A percentile compares a stretch with the other conserved stretches of the same genome.
These are phyloP conservation scores for Aspergillus sp. DNA, from an alignment of 2,329 filamentous ascomycete species.

Conservation along the genomic window DNA sequence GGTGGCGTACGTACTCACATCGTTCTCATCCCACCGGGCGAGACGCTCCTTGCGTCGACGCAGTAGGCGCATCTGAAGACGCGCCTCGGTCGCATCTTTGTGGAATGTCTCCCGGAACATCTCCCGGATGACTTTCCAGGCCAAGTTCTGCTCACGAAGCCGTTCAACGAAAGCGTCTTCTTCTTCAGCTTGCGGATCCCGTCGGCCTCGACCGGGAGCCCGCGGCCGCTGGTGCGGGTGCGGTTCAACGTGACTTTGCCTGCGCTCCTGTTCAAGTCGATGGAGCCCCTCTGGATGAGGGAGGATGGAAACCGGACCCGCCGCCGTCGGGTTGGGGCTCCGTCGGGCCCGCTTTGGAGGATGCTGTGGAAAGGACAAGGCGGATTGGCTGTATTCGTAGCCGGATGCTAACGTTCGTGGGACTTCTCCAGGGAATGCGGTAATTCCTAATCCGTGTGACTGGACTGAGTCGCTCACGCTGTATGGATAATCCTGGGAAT, in stretches of 20 bases:
- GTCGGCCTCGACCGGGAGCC: constrained; percentile 32
- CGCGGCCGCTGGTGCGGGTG: constrained; percentile 27
- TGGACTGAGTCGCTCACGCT: constrained; percentile 26
- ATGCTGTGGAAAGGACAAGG: constrained; percentile 23
- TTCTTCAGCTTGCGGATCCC: constrained; percentile 38
- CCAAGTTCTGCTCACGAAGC: constrained; percentile 34
- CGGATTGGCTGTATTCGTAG: constrained; percentile 21
- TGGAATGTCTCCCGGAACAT: constrained; percentile 37
- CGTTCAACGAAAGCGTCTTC: constrained; percentile 40
- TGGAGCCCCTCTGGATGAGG: constrained; percentile 41
- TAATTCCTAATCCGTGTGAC: constrained; percentile 40
- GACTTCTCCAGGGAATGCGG: constrained; percentile 31
- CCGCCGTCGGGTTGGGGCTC: constrained; percentile 21
- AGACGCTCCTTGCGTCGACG: constrained; percentile 36
- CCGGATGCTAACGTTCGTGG: constrained; percentile 26
- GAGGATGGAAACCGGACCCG: constrained; percentile 35
- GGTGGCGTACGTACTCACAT: constrained; percentile 43
- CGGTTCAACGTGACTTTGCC: constrained; percentile 24
- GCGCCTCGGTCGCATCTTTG: constrained; percentile 38
- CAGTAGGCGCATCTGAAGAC: constrained; percentile 43
- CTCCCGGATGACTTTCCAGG: constrained; percentile 40
- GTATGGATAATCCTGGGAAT: constrained; percentile 39
- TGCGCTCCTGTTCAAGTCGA: constrained; percentile 37
- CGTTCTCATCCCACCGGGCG: constrained; percentile 39
- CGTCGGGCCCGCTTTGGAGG: constrained; percentile 25